Conservation (phyloP, 768 basidiomycete genomes). For the Boletus huronensis region DNA sequence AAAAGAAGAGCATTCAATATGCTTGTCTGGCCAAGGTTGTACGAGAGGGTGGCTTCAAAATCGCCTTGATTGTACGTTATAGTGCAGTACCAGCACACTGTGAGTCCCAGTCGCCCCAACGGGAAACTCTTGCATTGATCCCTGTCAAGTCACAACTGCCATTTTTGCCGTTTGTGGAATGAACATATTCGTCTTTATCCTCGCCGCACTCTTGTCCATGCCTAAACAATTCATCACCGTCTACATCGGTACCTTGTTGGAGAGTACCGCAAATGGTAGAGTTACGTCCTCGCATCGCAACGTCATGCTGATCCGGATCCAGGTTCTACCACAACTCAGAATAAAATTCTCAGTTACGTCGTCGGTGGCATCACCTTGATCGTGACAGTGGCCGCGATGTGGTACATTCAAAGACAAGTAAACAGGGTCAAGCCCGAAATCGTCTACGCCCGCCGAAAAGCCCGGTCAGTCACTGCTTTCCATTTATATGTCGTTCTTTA, state of each 20-base stretch:
- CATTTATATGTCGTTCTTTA: neutral
- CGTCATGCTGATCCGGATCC: conserved; percentile 3
- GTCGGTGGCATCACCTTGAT: conserved; percentile 67
- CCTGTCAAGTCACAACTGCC: conserved; percentile 69
- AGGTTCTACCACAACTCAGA: conserved; percentile 35
- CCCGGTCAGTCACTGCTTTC: conserved; percentile 42
- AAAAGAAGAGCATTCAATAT: conserved; percentile 54
- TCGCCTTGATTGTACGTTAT: conserved; percentile 71
- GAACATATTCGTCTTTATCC: conserved; percentile 68
- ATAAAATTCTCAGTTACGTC: conserved; percentile 63
- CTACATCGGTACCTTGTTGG: conserved; percentile 82
- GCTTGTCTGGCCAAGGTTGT: conserved; percentile 65
- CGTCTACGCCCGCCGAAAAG: conserved; percentile 69
- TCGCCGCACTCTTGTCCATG: conserved; percentile 78
- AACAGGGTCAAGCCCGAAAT: conserved; percentile 61
- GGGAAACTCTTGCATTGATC: neutral
- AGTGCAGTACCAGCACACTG: conserved; percentile 88
- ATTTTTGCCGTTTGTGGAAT: conserved; percentile 90
- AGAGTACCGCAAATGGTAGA: conserved; percentile 38
- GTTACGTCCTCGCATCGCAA: neutral
- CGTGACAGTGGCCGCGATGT: conserved; percentile 74
- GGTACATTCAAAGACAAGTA: conserved; percentile 79
- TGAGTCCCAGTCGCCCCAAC: conserved; percentile 34
- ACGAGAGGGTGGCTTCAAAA: conserved; percentile 84
- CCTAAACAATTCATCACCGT: conserved; percentile 93